phyloP scores from a whole-genome alignment of 257 asterid genomes.

The Gentiana macrophylla region DNA sequence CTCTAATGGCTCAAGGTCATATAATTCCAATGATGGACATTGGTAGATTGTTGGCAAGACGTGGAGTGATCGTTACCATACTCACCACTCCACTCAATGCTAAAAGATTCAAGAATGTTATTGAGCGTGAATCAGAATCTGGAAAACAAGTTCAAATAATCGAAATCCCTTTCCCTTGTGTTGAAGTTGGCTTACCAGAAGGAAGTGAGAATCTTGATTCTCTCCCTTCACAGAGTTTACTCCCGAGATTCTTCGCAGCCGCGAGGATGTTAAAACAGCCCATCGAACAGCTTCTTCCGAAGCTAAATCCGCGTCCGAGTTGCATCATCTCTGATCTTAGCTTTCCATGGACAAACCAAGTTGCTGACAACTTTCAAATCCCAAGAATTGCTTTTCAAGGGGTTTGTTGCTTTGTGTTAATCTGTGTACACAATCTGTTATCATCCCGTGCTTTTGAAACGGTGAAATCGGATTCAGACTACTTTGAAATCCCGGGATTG shows the following conservation, averaged over 20 bases:
- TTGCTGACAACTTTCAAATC: constrained; percentile 22
- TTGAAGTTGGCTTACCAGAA: constrained; percentile 33
- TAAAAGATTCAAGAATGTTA: constrained; percentile 10
- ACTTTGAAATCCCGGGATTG: constrained; percentile 35
- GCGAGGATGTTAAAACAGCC: constrained; percentile 23
- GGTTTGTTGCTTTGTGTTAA: constrained; percentile 25
- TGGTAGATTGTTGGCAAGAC: constrained; percentile 28
- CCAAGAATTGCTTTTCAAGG: constrained; percentile 44
- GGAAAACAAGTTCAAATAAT: constrained; percentile 17
- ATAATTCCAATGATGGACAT: constrained; percentile 41
- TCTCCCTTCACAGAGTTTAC: constrained; percentile 17
- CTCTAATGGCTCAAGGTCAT: constrained; percentile 53
- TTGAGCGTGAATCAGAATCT: constrained; percentile 20
- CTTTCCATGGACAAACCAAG: constrained; percentile 26
- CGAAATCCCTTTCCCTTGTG: constrained; percentile 27
- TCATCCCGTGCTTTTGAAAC: constrained; percentile 9
- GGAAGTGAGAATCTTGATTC: constrained; percentile 40
- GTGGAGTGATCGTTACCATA: constrained; percentile 28
- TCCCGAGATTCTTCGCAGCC: constrained; percentile 24
- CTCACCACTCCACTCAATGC: constrained; percentile 32
- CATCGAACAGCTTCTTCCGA: constrained; percentile 24
- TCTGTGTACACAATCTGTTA: constrained; percentile 15
- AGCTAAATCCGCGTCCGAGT: constrained; percentile 25
- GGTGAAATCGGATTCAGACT: constrained; percentile 19
- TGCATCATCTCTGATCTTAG: constrained; percentile 33